phyloP scores from a whole-genome alignment of 2,329 filamentous ascomycete species.

The Ophiostoma pallidulum region DNA sequence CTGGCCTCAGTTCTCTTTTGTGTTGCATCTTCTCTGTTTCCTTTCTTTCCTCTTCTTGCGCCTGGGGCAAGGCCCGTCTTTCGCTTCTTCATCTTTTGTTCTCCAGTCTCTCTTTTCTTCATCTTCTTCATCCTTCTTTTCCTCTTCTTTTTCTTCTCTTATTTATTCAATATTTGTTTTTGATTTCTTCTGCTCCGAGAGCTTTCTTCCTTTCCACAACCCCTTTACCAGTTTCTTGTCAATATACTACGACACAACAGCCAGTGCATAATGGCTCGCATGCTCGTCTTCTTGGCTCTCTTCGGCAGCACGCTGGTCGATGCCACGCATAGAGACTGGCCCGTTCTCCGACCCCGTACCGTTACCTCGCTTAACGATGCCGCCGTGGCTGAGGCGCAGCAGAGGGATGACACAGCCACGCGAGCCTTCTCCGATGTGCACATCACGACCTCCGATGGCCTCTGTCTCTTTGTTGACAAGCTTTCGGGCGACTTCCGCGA shows the following conservation, averaged over 20 bases:
- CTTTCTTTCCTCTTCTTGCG: constrained; percentile 14
- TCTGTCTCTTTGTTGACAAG: constrained; percentile 37
- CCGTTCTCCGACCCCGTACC: constrained; percentile 21
- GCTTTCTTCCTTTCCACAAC: not conserved
- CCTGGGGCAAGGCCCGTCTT: constrained; percentile 23
- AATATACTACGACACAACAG: too few relatives aligned
- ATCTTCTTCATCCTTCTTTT: constrained; percentile 4
- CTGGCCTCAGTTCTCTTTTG: not conserved
- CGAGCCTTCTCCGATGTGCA: constrained; percentile 35
- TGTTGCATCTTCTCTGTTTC: constrained; percentile 10
- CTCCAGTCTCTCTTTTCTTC: not conserved
- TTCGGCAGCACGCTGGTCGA: constrained; percentile 18
- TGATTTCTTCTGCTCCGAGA: constrained; percentile 1
- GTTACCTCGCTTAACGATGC: constrained; percentile 34
- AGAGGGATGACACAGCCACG: constrained; percentile 34
- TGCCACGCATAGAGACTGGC: constrained; percentile 17
- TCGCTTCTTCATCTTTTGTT: constrained; percentile 1
- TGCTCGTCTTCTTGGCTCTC: constrained; percentile 5
- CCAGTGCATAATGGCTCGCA: not conserved
- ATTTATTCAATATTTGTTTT: too few relatives aligned
- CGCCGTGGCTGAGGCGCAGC: constrained; percentile 36
- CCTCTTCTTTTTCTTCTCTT: constrained; percentile 17
- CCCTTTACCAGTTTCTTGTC: too few relatives aligned
- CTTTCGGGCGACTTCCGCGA: constrained; percentile 39
- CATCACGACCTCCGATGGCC: constrained; percentile 35